These are phyloP conservation scores for Penicillium sp. DNA, from an alignment of 2,329 filamentous ascomycete species.

Conservation along the genomic window DNA sequence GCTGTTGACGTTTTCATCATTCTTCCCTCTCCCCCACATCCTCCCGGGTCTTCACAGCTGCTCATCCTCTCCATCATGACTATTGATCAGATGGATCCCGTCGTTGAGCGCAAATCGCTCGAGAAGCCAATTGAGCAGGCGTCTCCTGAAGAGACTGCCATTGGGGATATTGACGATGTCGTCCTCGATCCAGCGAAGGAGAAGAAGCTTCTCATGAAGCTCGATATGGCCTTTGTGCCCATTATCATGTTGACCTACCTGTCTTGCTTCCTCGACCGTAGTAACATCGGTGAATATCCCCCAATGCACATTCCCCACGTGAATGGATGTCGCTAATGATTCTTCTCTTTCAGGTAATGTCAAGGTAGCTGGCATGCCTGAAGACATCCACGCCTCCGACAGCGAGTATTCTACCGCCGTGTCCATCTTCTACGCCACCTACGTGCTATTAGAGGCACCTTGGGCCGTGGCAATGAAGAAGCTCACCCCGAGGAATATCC, in stretches of 20 bases:
- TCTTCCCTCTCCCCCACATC: too few species aligned
- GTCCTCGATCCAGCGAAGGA: constrained; percentile 42
- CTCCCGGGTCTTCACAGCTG: too few species aligned
- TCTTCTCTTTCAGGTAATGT: constrained; percentile 38
- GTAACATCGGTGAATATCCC: constrained; percentile 45
- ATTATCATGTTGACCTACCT: constrained; percentile 51
- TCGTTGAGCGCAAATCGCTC: too few species aligned
- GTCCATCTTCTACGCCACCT: constrained; percentile 47
- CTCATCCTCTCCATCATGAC: too few species aligned
- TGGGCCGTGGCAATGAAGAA: constrained; percentile 44
- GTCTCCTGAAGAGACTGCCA: too few species aligned
- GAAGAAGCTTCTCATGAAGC: constrained; percentile 40
- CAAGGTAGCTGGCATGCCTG: constrained; percentile 40
- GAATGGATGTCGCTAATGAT: too few species aligned
- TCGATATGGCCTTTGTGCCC: constrained; percentile 43
- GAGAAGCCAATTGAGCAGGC: too few species aligned
- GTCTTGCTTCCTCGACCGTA: constrained; percentile 48
- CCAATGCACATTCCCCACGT: too few species aligned
- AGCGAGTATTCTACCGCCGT: constrained; percentile 42
- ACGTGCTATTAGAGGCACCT: constrained; percentile 44
- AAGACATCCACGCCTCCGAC: constrained; percentile 37
- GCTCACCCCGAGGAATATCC: constrained; percentile 36
- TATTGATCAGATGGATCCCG: too few species aligned
- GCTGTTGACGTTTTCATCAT: too few species aligned
- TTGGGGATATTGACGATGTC: too few species aligned